Base-by-base conservation (phyloP, 495 filamentous ascomycete species). In the Lepidopterella palustris region DNA sequence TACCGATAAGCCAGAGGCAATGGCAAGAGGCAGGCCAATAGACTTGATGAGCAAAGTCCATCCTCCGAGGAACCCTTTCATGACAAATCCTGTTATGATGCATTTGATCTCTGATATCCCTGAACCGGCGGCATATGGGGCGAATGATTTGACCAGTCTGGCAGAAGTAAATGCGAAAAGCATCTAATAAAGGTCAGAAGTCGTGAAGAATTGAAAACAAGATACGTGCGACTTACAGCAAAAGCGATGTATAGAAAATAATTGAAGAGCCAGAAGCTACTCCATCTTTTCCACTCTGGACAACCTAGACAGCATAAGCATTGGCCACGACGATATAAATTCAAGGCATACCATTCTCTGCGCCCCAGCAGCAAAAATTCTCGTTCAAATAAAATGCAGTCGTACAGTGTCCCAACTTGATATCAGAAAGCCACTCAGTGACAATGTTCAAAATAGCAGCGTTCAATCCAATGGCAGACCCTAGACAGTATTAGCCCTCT, bases 41-140 rank as follows among this genome's bases (percentile, higher is more conserved):
- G 92, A 96, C 73, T 98, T 98, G 70, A 98, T 97, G 35, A 95
- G 63, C 10, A 98, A 77, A 15, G 93, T 98, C 87, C 89, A 89
- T 62, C 86, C 87, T 28, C 93, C 89, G 40, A 98, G 79, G 68
- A 97, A 98, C 5, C 93, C 93, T 71, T 98, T 97, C 93, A 98
- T 98, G 57, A 97, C 88, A 65, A 98, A 98, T n/a, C 93, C 93
- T 5, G 92, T 92, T 67, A 98, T 96, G 65, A 98, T 98, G 73
- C 93, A 97, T 74, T 98, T 98, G 76, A 98, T 98, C 76, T 98
- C 93, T 25, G 92, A 97, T 57, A 98, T 98, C 49, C 93, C 93
- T 23, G 92, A 97, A 27, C 93, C 93, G 28, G 93, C 95, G 11
- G 93, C 95, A 71, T 98, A 98, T 13, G 93, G 95, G 10, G 93